These are phyloP conservation scores for Oryza officinalis DNA, from an alignment of 176 grass and related monocot species.

Conservation along the genomic window DNA sequence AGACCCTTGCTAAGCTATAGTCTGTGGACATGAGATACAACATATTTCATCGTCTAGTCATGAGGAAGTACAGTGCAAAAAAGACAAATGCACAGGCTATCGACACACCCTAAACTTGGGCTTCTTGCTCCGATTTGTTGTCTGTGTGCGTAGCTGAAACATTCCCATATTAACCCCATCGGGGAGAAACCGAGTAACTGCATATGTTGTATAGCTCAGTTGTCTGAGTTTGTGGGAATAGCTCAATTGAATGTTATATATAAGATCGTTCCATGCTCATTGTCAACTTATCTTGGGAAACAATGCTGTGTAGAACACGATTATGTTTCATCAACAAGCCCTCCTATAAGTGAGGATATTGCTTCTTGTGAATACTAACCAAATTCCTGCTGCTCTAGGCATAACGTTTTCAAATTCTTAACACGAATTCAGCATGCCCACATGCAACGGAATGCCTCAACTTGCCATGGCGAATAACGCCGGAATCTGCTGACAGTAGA, in stretches of 20 bases:
- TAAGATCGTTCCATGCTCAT: not conserved
- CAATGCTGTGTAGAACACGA: not conserved
- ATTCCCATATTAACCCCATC: not conserved
- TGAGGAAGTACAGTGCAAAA: not conserved
- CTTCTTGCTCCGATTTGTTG: not conserved
- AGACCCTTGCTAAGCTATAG: conserved; percentile 61
- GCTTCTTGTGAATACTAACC: not conserved
- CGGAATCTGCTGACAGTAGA: not conserved
- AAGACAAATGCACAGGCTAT: not conserved
- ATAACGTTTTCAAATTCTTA: not conserved
- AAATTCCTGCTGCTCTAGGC: not conserved
- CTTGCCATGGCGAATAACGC: not conserved
- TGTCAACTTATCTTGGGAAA: not conserved
- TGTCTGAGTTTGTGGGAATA: not conserved
- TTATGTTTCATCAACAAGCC: no score
- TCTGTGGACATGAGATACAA: not conserved
- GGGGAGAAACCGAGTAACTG: not conserved
- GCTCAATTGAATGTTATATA: not conserved
- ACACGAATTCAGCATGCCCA: not conserved
- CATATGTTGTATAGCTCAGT: not conserved
- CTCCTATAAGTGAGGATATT: no score
- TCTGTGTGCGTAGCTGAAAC: not conserved
- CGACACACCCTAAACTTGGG: not conserved
- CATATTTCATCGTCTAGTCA: not conserved
- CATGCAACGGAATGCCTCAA: not conserved